Base-by-base conservation (phyloP, 495 filamentous ascomycete genomes). In the Penicillium cosmopolitanum region DNA sequence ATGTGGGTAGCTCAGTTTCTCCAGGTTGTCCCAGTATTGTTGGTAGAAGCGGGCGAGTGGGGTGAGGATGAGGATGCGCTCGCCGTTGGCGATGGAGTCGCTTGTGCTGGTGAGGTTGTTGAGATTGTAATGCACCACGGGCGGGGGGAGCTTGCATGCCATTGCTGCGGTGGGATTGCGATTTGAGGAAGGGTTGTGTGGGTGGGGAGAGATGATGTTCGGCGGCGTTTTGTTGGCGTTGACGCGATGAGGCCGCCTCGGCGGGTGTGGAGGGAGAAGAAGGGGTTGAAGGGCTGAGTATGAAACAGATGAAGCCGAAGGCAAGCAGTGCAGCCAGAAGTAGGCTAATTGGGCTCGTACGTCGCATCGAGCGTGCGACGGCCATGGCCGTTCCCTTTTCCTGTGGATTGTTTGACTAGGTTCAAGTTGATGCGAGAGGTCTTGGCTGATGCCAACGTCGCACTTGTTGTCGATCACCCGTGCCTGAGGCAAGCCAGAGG, bases 21-120 rank as follows among this genome's bases (percentile, higher is more conserved):
- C 75, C n/a, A 98, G 79, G 70, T 98, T 98, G 64, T 93, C 89
- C 96, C 96, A 98, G 80, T 97, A 98, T 61, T 79, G 88, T 63
- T 89, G 87, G 75, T 97, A 98, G 78, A 98, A 98, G 65, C 89
- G 84, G 44, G 91, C 90, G 68, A 98, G 86, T 4, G 95, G 95
- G 0, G 95, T 98, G 58, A 98, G 85, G 70, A 98, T 89, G 46
- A 98, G 86, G 58, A 98, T 82, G 9, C 85, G 91, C 77, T 98
- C 95, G 61, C 86, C 78, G 69, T 96, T 94, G 40, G 72, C 82
- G 53, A 89, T 78, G 2, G 95, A 87, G 62, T 89, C 81, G 48
- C 77, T 68, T 31, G 93, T 88, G 57, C 88, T 91, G 40, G 94
- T 97, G 60, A 98, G 82, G 72, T 89, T 91, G 78, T 97, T 98